These are phyloP conservation scores for Yamadazyma epiphylla DNA, from an alignment of 1,139 yeast species.

Conservation along the genomic window DNA sequence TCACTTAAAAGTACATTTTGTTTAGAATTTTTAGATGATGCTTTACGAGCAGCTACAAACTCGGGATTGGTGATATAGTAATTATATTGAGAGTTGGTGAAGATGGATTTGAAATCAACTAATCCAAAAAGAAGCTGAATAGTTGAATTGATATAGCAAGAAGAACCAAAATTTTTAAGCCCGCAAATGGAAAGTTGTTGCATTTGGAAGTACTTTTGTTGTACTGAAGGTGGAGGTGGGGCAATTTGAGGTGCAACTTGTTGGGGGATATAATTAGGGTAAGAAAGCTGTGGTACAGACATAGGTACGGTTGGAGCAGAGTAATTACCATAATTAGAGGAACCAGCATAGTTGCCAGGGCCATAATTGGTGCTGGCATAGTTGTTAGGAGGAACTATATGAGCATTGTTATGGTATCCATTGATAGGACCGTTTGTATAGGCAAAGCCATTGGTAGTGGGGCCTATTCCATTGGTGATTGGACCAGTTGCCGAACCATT, in stretches of 20 bases:
- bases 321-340: too few relatives aligned
- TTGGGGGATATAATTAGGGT: slow-evolving; percentile 2
- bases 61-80: slow-evolving; percentile 34
- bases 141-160: slow-evolving; percentile 71
- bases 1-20: slow-evolving; percentile 42
- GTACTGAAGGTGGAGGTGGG: too few relatives aligned
- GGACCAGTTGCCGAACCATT: too few relatives aligned
- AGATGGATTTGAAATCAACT: slow-evolving; percentile 36
- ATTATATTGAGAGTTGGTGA: slow-evolving; percentile 39
- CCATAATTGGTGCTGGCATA: too few relatives aligned
- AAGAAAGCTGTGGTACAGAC: slow-evolving; percentile 1
- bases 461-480: too few relatives aligned
- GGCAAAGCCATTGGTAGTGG: too few relatives aligned
- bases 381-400: too few relatives aligned
- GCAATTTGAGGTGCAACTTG: background rate
- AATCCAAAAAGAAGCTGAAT: slow-evolving; percentile 64
- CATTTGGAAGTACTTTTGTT: slow-evolving; percentile 27
- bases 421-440: too few relatives aligned
- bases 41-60: slow-evolving; percentile 15
- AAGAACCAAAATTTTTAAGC: slow-evolving; percentile 62
- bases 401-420: too few relatives aligned
- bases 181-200: slow-evolving; percentile 58
- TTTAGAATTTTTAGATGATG: slow-evolving; percentile 20
- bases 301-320: background rate
- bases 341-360: too few relatives aligned